Conservation (phyloP, 2,329 filamentous ascomycete genomes). For the Stenocarpella maydis region DNA sequence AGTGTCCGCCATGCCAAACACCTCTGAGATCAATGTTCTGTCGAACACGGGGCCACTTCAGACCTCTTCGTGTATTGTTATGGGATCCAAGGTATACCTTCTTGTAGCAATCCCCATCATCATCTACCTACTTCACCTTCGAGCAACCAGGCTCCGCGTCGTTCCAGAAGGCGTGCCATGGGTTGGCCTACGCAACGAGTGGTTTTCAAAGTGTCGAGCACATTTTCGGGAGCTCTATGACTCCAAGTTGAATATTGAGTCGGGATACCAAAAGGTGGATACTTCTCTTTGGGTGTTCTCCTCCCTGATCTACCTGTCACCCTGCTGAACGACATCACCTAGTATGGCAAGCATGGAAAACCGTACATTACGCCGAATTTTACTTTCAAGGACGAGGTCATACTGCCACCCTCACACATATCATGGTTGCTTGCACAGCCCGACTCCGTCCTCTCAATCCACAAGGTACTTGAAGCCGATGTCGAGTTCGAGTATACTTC, state of each 20-base stretch:
- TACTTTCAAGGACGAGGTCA: conserved; percentile 1
- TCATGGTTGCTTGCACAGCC: conserved; percentile 1
- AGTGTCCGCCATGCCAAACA: background rate
- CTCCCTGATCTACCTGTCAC: background rate
- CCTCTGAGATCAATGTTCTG: background rate
- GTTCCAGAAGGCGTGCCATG: background rate
- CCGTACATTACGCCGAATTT: conserved; percentile 6
- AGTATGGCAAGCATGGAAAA: conserved; percentile 7
- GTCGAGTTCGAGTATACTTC: conserved; percentile 15
- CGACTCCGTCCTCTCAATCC: background rate
- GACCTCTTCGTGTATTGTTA: background rate
- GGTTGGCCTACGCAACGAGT: conserved; percentile 5
- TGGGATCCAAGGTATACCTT: background rate
- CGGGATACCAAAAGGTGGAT: background rate
- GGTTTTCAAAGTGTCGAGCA: conserved; percentile 2
- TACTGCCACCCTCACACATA: background rate
- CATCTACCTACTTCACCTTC: background rate
- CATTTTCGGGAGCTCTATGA: background rate
- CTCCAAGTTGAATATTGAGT: background rate
- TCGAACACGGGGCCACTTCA: background rate
- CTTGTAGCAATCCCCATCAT: background rate
- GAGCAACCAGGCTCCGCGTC: conserved; percentile 9
- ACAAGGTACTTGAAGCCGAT: background rate
- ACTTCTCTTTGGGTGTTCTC: background rate
- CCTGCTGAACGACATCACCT: background rate